phyloP scores from a whole-genome alignment of 345 rosid genomes.

The Syzygium aromaticum region DNA sequence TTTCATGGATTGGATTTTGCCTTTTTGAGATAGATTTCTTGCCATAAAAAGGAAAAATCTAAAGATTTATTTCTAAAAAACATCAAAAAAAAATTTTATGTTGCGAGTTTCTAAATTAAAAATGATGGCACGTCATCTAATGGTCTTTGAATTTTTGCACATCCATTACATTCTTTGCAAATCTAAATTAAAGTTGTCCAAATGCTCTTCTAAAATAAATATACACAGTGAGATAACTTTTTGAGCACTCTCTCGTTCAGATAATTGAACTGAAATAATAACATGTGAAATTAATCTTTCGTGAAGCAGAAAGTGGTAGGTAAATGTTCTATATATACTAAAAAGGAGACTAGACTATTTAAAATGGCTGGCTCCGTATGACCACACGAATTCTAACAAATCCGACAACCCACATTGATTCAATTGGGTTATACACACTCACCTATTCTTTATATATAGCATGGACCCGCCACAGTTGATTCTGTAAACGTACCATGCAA shows the following conservation, averaged over 20 bases:
- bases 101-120: not conserved
- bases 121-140: not conserved
- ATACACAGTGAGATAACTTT: not conserved
- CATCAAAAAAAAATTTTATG: no score
- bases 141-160: not conserved
- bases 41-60: not conserved
- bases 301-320: accelerated
- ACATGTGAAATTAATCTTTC: not conserved
- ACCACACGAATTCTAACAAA: not conserved
- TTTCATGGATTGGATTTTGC: not conserved
- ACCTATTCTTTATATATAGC: not conserved
- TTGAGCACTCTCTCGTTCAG: not conserved
- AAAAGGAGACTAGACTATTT: not conserved
- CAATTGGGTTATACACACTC: not conserved
- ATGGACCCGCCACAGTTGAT: not conserved
- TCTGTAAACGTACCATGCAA: not conserved
- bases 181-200: not conserved
- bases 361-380: not conserved
- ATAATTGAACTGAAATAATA: not conserved
- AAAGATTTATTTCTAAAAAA: not conserved
- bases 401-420: not conserved
- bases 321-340: no score
- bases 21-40: not conserved
- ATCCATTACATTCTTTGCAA: not conserved
- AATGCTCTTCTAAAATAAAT: not conserved